Base-by-base conservation (phyloP, 2,329 filamentous ascomycete species). In the Aureobasidium sp. region DNA sequence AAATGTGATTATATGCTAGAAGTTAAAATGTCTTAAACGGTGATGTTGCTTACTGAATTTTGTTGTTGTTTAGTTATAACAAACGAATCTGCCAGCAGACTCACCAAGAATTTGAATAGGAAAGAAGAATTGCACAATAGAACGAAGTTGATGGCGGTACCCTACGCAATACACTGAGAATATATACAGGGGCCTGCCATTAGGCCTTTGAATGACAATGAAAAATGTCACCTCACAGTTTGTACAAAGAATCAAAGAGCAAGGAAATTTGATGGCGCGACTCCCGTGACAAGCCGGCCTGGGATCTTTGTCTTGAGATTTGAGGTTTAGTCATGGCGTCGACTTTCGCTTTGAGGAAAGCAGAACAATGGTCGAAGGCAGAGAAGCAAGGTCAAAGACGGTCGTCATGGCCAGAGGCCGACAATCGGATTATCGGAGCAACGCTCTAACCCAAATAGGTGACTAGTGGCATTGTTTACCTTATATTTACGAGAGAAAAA, bases 21-120 rank as follows among this genome's bases (percentile, higher is more conserved):
- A 20, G 20, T 26, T 13, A 39, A 20, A 9, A 20, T 20, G 7
- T 47, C 24, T 29, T 17, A 12, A 3, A 20, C 43, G 15, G 15
- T 39, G 20, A 41, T 5, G 46, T 9, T 60, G 34, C 34, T 60
- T 50, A 36, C 46, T 43, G 26, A 5, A 27, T 51, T 46, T 41
- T 50, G 32, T 27, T 36, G 15, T 15, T 39, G 26, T 48, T 34
- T n/a, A 20, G 20, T 20, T n/a, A 20, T 43, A 50, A 13, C 34
- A 13, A 52, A 50, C n/a, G 34, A 26, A 39, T 60, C 32, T 60
- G 53, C 53, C 41, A 57, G 53, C 53, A 57, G 53, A 57, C 53
- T 36, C 52, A 34, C 24, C 20, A 46, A n/a, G 32, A 26, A 20
- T n/a, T 20, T 20, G 47, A 41, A 46, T 27, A 24, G 8, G n/a